A percentile compares a stretch with the other conserved stretches of the same genome.
Conservation (phyloP, 441 rosid genomes). For the Isatis lusitanica region DNA sequence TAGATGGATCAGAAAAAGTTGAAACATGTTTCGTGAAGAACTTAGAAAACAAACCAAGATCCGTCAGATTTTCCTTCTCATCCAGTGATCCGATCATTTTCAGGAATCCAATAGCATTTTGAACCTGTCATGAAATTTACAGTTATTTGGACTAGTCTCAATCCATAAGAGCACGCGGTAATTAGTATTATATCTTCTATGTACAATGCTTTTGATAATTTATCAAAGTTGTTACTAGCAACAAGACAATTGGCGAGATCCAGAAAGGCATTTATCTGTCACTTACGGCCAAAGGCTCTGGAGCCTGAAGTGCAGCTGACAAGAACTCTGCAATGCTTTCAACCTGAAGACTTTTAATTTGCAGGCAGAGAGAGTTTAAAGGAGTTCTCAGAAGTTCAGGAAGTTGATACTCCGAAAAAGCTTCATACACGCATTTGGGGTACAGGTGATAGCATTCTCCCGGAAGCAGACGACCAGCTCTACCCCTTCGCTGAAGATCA, state of each 20-base stretch:
- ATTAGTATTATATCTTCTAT: not conserved
- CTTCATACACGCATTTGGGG: constrained; percentile 88
- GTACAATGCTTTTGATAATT: not conserved
- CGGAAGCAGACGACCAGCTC: constrained; percentile 97
- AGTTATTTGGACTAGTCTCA: not conserved
- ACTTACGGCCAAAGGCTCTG: constrained; percentile 91
- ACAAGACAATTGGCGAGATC: constrained; percentile 1
- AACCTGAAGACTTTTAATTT: constrained; percentile 93
- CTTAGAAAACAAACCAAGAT: constrained; percentile 73
- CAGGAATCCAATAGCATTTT: constrained; percentile 89
- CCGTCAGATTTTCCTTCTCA: constrained; percentile 85
- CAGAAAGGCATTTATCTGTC: not conserved
- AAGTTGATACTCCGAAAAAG: constrained; percentile 96
- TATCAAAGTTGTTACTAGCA: not conserved
- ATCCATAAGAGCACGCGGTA: not conserved
- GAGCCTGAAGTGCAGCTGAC: constrained; percentile 96
- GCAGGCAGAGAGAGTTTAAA: constrained; percentile 97
- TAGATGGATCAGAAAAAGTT: constrained; percentile 9
- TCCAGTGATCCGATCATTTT: constrained; percentile 93
- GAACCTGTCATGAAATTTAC: constrained; percentile 58
- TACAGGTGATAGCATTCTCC: constrained; percentile 96
- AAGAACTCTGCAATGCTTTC: constrained; percentile 90
- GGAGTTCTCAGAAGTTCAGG: constrained; percentile 99
- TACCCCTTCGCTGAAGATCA: constrained; percentile 79
- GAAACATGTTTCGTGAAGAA: constrained; percentile 21